Base-by-base conservation (phyloP, 495 filamentous ascomycete genomes). In the Bacidia gigantensis region DNA sequence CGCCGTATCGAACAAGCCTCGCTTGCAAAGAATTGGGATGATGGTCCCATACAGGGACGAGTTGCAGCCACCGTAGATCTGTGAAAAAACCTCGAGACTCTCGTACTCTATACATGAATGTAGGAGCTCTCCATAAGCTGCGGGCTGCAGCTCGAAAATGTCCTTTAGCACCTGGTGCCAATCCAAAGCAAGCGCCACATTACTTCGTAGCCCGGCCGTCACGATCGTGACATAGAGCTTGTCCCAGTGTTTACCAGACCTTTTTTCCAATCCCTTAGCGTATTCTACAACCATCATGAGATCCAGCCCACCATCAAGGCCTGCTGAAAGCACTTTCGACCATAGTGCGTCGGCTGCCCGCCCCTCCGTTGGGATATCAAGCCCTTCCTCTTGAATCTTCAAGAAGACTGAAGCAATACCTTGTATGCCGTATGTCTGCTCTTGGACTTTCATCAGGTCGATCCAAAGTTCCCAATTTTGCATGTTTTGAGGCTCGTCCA, bases 401-500 rank as follows among this genome's bases (percentile, higher is more conserved):
- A 72, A 64, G 78, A 81, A 92, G 35, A 88, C 81, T 35, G 69
- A 67, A 14, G 67, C 26, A 2, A 80, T 74, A 0, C 85, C 85
- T 17, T 66, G 54, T 22, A 72, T 59, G 1, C 82, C 82, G 64
- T 85, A 70, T 41, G 73, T 67, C 11, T 82, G 74, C 55, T 76
- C 71, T 32, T 78, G 70, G 56, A 77, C 81, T 26, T 74, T 69
- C 18, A 89, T 65, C 22, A 87, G 65, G 53, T 79, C 75, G 14
- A 74, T 68, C 84, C 84, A 89, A 11, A 87, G 66, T 12, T 67
- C 60, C 50, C 80, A 71, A 58, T 89, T 74, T 20, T 68, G 21
- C 21, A 26, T 24, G 12, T 51, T 23, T 2, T 10, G 21, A 17
- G 17, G 21, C 39, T 55, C 32, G 1, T 58, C 20, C 25, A 58